phyloP scores from a whole-genome alignment of 2,329 filamentous ascomycete genomes.

The Aureobasidium sp. region DNA sequence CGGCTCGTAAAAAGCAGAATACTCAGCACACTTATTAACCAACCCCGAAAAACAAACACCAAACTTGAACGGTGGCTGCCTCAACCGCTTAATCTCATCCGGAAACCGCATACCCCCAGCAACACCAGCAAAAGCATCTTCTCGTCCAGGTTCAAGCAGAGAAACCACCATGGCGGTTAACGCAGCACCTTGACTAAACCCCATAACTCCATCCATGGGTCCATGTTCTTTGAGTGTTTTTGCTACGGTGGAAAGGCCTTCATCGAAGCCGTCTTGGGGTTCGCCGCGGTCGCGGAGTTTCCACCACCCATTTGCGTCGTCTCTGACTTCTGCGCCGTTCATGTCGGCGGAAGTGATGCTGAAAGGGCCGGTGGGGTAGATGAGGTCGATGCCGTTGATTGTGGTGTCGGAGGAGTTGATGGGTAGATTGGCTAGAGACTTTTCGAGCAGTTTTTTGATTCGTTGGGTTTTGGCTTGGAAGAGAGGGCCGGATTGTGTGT shows the following conservation, averaged over 20 bases:
- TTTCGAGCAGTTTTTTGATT: conserved; percentile 70
- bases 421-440: conserved; percentile 59
- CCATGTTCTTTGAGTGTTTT: conserved; percentile 54
- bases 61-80: conserved; percentile 58
- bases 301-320: conserved; percentile 64
- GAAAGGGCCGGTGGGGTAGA: conserved; percentile 42
- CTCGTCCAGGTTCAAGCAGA: conserved; percentile 54
- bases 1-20: conserved; percentile 67
- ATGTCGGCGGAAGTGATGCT: conserved; percentile 40
- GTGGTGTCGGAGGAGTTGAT: conserved; percentile 29
- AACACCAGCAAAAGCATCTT: conserved; percentile 42
- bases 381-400: conserved; percentile 36
- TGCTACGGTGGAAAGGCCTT: conserved; percentile 59
- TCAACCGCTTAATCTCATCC: conserved; percentile 35
- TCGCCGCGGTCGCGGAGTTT: conserved; percentile 45
- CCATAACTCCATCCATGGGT: conserved; percentile 70
- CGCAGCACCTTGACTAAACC: conserved; percentile 75
- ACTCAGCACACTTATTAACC: conserved; percentile 50
- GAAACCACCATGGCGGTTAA: conserved; percentile 65
- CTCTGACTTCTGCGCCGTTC: conserved; percentile 48
- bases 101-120: conserved; percentile 45
- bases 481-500: conserved; percentile 78
- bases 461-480: conserved; percentile 87
- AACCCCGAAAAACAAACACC: conserved; percentile 74
- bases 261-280: conserved; percentile 59